Base-by-base conservation (phyloP, 345 rosid species). In the Gossypium australe region DNA sequence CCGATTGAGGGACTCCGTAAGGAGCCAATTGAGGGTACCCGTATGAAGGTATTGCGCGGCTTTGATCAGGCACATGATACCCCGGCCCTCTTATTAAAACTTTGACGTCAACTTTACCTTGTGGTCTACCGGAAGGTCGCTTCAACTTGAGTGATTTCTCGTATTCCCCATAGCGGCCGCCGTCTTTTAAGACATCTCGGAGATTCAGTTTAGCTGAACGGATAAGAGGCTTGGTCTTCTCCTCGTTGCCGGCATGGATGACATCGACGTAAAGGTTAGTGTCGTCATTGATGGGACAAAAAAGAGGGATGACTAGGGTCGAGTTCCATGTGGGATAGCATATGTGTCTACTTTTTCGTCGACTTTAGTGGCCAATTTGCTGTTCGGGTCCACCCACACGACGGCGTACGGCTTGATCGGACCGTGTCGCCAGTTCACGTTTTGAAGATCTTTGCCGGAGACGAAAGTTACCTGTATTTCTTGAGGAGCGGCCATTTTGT, bases 371-470 rank as follows among this genome's bases (percentile, higher is more conserved):
- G 95, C 78, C 80, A 38, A 82, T 68, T 91, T 93, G 60, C 38
- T 57, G 16, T 27, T 72, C 0, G 90, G 88, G 69, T 93, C 97
- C 14, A 93, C 78, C 97, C 98, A 94, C 13, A 86, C 77, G 77
- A 91, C 89, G 67, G 86, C 94, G 86, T 91, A 94, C 4, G 96
- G 89, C 76, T 75, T 80, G 82, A 72, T 77, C 1, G 83, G 84
- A 4, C 98, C 97, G 75, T 89, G 55, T 57, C 94, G 93, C 98
- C 98, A 90, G 80, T 91, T 94, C 27, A 94, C 97, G 81, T 94
- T 94, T 70, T 94, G 92, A 45, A 90, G 82, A 53, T 92, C 87
- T 60, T 81, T 89, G 49, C 97, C 97, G 2, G 94, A 87, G 55
- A 86, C 63, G 69, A 92, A n/a, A 9, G 84, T 88, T 14, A 92